Percentiles rank a stretch among this genome's conserved stretches.
Evolutionary conservation across 148 eudicot genomes (phyloP).

Genomic region (Polygonum maritimum): DNA sequence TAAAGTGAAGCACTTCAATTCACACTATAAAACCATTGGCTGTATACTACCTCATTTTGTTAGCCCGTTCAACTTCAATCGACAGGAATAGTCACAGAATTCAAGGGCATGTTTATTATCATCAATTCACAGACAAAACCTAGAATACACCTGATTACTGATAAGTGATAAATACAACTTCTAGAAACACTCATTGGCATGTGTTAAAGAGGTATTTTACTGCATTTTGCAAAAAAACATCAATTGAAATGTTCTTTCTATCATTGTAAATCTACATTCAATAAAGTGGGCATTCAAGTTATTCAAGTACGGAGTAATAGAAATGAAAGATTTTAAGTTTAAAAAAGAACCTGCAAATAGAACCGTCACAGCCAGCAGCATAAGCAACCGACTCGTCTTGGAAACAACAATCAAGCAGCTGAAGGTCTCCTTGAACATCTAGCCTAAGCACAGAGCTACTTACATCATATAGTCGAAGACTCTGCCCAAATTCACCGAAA

Average conservation of each 20-base stretch:
- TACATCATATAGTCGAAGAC: constrained; percentile 58
- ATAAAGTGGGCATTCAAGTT: not conserved
- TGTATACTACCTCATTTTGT: not conserved
- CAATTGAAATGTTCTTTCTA: not conserved
- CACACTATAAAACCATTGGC: not conserved
- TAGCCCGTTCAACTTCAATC: not conserved
- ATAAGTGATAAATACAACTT: not conserved
- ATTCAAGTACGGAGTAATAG: no score
- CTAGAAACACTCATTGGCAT: not conserved
- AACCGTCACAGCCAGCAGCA: constrained; percentile 52
- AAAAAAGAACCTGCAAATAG: constrained; percentile 43
- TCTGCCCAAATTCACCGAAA: constrained; percentile 24
- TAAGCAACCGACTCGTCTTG: constrained; percentile 39
- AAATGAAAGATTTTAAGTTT: no score
- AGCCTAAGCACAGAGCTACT: constrained; percentile 35
- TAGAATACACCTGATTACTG: not conserved
- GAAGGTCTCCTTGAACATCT: constrained; percentile 45
- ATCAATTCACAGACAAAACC: not conserved
- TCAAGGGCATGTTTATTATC: not conserved
- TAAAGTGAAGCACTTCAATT: not conserved
- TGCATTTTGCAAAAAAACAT: not conserved
- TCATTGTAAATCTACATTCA: not conserved
- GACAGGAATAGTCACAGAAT: not conserved
- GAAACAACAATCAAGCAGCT: constrained; percentile 81
- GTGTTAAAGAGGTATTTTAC: not conserved